These are phyloP conservation scores for Oryza brachyantha DNA, from an alignment of 176 grass and related monocot species.

Conservation along the genomic window DNA sequence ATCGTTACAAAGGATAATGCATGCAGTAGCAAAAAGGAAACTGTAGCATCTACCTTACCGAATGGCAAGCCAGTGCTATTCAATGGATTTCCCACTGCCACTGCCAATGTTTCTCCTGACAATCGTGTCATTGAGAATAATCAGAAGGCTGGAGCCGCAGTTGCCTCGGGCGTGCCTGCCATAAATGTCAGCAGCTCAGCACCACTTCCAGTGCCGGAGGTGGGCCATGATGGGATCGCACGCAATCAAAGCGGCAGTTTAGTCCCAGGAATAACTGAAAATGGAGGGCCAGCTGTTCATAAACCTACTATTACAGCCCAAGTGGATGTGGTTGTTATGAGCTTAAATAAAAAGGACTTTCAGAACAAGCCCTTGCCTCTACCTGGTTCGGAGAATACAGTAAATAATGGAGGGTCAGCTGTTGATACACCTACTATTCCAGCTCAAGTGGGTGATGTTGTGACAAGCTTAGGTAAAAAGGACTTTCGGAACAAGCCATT, in stretches of 20 bases:
- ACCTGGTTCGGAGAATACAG: conserved; percentile 85
- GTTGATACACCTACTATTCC: conserved; percentile 27
- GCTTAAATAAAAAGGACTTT: conserved; percentile 38
- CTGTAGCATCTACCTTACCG: conserved; percentile 21
- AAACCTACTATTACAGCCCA: conserved; percentile 22
- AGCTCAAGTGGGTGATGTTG: conserved; percentile 26
- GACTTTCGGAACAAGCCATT: conserved; percentile 37
- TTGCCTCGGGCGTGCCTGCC: conserved; percentile 12
- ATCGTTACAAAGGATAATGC: conserved; percentile 20
- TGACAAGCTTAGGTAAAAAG: conserved; percentile 40
- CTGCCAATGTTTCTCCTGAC: conserved; percentile 25
- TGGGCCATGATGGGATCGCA: not conserved
- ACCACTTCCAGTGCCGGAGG: not conserved
- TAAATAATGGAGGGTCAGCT: too few species aligned
- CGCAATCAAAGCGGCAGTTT: conserved; percentile 21
- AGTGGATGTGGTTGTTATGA: conserved; percentile 18
- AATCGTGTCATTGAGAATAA: conserved; percentile 31
- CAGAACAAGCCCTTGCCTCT: conserved; percentile 51
- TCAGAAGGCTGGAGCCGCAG: conserved; percentile 23
- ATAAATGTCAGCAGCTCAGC: conserved; percentile 15
- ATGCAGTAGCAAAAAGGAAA: conserved; percentile 23
- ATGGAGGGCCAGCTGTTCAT: conserved; percentile 38
- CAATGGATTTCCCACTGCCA: conserved; percentile 46
- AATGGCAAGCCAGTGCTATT: conserved; percentile 32
- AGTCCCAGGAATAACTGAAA: conserved; percentile 40